Base-by-base conservation (phyloP, 2,329 filamentous ascomycete species). In the Fusarium irregulare region DNA sequence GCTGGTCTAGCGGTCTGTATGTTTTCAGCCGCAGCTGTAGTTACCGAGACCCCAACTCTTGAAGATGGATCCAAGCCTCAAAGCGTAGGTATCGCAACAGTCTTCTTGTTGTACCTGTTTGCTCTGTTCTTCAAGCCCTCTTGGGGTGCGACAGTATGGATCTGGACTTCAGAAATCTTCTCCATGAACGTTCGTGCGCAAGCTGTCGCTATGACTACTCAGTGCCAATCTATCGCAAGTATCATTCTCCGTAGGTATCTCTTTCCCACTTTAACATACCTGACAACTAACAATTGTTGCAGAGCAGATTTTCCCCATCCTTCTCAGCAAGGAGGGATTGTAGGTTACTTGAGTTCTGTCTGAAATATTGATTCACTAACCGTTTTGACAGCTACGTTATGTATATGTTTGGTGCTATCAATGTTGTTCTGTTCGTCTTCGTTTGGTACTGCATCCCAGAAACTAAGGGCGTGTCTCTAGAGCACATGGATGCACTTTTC, bases 151-250 rank as follows among this genome's bases (percentile, higher is more conserved):
- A 91, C 89, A 1, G 86, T 87, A 7, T 92, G 89, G 89, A 91
- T 91, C 74, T 91, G 87, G 85, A 91, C 89, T 0, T 84, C 87
- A 0, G 89, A 70, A 12, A 54, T 70, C 18, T 69, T 70, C 27
- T 87, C 85, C 53, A 89, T 91, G 86, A 91, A 91, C 76, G 86
- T 91, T n/a, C 87, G 89, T 56, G 88, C 88, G 5, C 89, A 91
- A 75, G 89, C 89, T 11, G 88, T 91, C 4, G 89, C 88, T 49
- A 69, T 70, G 61, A 54, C 60, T 8, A 47, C 54, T 9, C 67
- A 70, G 27, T 59, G 56, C 4, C 56, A 59, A 20, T 40, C 30
- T 23, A 59, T 59, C 2, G 56, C 56, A 11, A 59, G 50, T 7
- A 59, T 59, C n/a, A 46, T 59, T 40, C 56, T 58, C 4, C 56